Evolutionary conservation across 139 green algal species (phyloP), one percentile per base, ranked within the genome.

Genomic region (Coelastrella sp.): DNA sequence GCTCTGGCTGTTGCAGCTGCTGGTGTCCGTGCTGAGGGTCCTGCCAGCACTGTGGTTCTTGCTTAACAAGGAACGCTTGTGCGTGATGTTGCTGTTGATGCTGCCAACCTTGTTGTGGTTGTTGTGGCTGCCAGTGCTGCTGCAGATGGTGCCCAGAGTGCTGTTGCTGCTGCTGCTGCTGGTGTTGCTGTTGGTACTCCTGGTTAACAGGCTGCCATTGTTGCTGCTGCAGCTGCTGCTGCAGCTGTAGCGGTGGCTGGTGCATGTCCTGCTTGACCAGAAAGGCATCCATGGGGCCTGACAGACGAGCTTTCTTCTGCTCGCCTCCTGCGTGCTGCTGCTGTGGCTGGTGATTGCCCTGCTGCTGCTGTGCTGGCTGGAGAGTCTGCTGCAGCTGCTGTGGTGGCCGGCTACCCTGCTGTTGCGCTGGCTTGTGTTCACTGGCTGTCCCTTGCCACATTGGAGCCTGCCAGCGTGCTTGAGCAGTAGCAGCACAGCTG

Each of bases 281-380:
- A 60, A 80, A 54, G 56, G 17, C 19, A 73, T 5, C 17, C 56
- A 58, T 47, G 71, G 71, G 11, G 71, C 71, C 17, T 77, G 71
- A 77, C 71, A 47, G 32, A 47, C 32, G 32, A 47, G 32, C 32
- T 47, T 47, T 47, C 32, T 47, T 47, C 32, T 47, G 32, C 32
- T 47, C 32, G 32, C 32, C 80, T 13, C 56, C 22, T 79, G 13
- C 87, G 64, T 82, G 10, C 56, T 80, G 65, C 22, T 80, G 80
- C 82, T 92, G 87, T 75, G 88, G 75, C 23, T 85, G 71, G 19
- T 86, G 80, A 2, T 89, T 80, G 17, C 6, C 71, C 59, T 68
- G 23, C 19, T 86, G 17, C 58, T 86, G 80, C 78, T 68, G 75
- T 56, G 32, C 32, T 47, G 32, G 32, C 61, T 71, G 8, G 32